phyloP scores from a whole-genome alignment of 2,329 filamentous ascomycete species.

The Fusarium robinianum region DNA sequence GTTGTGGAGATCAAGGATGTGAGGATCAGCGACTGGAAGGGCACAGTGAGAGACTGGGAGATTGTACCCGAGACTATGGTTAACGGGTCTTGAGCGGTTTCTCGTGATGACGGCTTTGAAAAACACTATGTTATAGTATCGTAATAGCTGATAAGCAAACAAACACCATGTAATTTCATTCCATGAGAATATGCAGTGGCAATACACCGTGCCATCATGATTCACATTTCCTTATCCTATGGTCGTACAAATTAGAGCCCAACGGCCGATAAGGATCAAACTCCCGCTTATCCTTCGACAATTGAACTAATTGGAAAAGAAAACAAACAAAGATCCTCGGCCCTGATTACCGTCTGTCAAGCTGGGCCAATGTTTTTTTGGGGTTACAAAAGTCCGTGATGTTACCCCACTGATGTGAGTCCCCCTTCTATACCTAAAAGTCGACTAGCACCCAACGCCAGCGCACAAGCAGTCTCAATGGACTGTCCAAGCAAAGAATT shows the following conservation, averaged over 20 bases:
- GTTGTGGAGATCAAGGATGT: constrained; percentile 84
- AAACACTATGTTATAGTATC: not conserved
- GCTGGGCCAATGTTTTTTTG: too few species aligned
- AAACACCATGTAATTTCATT: too few species aligned
- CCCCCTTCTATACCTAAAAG: not conserved
- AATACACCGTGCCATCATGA: too few species aligned
- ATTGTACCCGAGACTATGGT: constrained; percentile 46
- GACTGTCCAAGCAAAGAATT: not conserved
- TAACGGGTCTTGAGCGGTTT: constrained; percentile 53
- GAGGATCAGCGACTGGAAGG: constrained; percentile 92
- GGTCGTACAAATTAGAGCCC: too few species aligned
- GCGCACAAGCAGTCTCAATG: constrained; percentile 1
- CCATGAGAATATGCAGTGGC: too few species aligned
- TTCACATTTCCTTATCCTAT: too few species aligned
- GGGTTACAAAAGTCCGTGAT: too few species aligned
- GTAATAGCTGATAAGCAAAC: constrained; percentile 1
- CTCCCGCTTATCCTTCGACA: too few species aligned
- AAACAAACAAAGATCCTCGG: too few species aligned
- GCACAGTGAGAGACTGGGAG: constrained; percentile 81
- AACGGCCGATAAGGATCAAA: too few species aligned
- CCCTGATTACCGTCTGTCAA: too few species aligned
- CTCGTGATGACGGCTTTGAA: constrained; percentile 34
- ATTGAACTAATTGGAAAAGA: too few species aligned
- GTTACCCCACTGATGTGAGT: constrained; percentile 5
- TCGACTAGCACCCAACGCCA: constrained; percentile 14